Base-by-base conservation (phyloP, 768 basidiomycete genomes). In the Tulasnella sp. region DNA sequence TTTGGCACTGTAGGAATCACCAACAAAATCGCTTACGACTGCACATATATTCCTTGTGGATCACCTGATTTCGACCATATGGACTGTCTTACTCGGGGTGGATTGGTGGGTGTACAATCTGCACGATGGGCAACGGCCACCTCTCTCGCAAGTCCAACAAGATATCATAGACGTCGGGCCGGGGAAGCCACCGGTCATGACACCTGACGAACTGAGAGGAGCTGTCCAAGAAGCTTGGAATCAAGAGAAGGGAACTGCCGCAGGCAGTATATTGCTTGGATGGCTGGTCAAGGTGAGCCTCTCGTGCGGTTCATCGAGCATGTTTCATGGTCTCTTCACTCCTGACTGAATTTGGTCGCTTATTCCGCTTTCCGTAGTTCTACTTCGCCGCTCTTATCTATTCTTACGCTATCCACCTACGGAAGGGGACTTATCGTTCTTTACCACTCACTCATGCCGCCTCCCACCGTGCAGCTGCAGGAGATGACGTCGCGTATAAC, bases 1-100 rank as follows among this genome's bases (percentile, higher is more conserved):
- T 65, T 55, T 60, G 52, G 10, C 4, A n/a, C 50, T 65, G 46
- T 53, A 98, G 93, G 96, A 98, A 77, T 82, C 94, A 65, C 77
- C 92, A 2, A 81, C 82, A 61, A 81, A 88, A 59, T 82, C 86
- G 2, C 78, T 93, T 19, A 85, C 89, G 65, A 90, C 96, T 70
- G 87, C 93, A 0, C 93, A 99, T 69, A 72, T 92, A 31, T 99
- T 91, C 74, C 80, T 87, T 60, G 80, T 88, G 59, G 96, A 99
- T 71, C 93, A 99, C 71, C 70, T 96, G 59, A 73, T 99, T 61
- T 85, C 84, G 15, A 92, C 93, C 1, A 73, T 84, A 0, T 97
- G 90, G 86, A 93, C 92, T n/a, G 77, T 86, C 43, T 87, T 88
- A 67, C 98, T 99, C 63, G 87, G 83, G 41, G 78, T 90, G 21